Base-by-base conservation (phyloP, 495 filamentous ascomycete genomes). In the Penicilliopsis zonata region DNA sequence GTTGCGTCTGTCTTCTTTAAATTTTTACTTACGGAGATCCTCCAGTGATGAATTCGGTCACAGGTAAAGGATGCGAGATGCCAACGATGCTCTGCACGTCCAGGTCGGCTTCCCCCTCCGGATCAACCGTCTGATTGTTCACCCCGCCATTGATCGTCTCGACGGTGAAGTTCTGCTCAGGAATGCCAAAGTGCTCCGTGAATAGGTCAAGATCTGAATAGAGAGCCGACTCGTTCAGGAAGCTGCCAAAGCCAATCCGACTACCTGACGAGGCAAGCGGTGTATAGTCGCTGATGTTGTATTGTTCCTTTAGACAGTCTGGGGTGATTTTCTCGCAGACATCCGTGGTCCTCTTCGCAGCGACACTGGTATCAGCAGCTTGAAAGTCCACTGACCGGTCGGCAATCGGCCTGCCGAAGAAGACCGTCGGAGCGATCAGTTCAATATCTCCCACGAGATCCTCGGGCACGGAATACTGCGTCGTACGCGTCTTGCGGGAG, bases 51-150 rank as follows among this genome's bases (percentile, higher is more conserved):
- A 70, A 81, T 37, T 76, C 72, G 4, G 54, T 60, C 14, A 74
- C 60, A 0, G 73, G 73, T 9, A 75, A 55, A 9, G 73, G 72
- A 37, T 67, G 58, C 18, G 56, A 52, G 19, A 80, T 49, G 8
- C 62, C 71, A 33, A 74, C 39, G 27, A 72, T 66, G 32, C 76
- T 72, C 46, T 86, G 72, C 17, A 78, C 49, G 40, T 86, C 80
- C 33, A 85, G 55, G 46, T 85, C 78, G 20, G 79, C 78, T 49
- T 87, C 80, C 5, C 55, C 58, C 21, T 49, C 33, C n/a, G 33
- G 12, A 37, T 61, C 51, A n/a, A n/a, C n/a, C n/a, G n/a, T n/a
- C 36, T 67, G 69, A 39, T 61, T 41, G 38, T 74, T 53, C 31
- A 55, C 29, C 3, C 65, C 70, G 7, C 71, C 73, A 32, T 73